These are phyloP conservation scores for Pleurozium schreberi DNA, from an alignment of 225 moss, liverwort and hornwort genomes.

Conservation along the genomic window DNA sequence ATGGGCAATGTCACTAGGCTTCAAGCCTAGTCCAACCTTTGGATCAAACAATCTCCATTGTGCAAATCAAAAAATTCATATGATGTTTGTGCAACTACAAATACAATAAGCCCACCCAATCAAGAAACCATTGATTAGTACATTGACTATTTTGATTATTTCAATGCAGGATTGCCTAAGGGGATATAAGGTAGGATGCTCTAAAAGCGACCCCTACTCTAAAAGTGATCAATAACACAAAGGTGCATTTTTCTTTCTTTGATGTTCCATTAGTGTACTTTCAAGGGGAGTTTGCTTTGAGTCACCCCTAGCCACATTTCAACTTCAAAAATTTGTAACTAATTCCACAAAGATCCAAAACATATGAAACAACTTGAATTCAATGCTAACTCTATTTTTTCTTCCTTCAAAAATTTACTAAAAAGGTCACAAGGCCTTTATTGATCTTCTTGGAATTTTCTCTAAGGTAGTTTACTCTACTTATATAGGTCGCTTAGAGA, in stretches of 20 bases:
- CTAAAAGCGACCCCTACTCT: fast-evolving
- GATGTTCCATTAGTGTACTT: neutral
- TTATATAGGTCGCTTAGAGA: neutral
- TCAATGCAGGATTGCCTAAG: fast-evolving
- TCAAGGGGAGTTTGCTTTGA: fast-evolving
- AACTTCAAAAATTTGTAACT: neutral
- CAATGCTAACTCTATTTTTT: neutral
- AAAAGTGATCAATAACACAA: neutral
- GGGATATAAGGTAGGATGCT: neutral
- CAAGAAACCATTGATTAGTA: neutral
- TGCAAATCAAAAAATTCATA: neutral
- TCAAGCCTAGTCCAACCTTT: neutral
- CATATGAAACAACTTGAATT: fast-evolving
- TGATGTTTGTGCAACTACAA: fast-evolving
- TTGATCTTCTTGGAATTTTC: too few relatives aligned
- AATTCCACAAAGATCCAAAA: too few relatives aligned
- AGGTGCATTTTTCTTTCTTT: neutral
- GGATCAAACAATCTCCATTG: neutral
- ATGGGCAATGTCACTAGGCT: fast-evolving
- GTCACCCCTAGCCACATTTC: fast-evolving
- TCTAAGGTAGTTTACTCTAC: too few relatives aligned
- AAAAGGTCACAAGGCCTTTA: too few relatives aligned
- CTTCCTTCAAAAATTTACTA: neutral
- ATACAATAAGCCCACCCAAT: neutral
- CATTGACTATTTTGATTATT: neutral